phyloP scores from a whole-genome alignment of 2,329 filamentous ascomycete species.

The Myriosclerotinia scirpicola region DNA sequence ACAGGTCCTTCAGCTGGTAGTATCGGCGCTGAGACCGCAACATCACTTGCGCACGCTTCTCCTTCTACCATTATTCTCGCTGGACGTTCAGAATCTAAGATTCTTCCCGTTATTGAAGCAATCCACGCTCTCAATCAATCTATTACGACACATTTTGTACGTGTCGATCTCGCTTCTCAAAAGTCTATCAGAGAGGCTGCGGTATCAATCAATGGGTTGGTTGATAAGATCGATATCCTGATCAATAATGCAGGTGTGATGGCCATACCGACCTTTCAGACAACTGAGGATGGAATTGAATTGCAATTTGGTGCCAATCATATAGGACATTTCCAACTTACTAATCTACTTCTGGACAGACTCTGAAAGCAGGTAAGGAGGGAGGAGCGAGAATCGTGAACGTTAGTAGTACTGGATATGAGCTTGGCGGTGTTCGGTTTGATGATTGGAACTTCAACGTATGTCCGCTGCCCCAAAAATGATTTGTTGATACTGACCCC shows the following conservation, averaged over 20 bases:
- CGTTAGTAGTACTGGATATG: slow-evolving; percentile 41
- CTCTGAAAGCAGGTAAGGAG: slow-evolving; percentile 10
- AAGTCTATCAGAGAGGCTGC: slow-evolving; percentile 32
- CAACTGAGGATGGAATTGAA: slow-evolving; percentile 49
- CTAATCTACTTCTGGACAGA: slow-evolving; percentile 46
- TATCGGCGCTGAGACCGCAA: slow-evolving; percentile 29
- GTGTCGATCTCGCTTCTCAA: slow-evolving; percentile 43
- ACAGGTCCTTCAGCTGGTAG: slow-evolving; percentile 29
- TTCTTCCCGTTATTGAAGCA: slow-evolving; percentile 30
- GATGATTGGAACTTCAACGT: slow-evolving; percentile 35
- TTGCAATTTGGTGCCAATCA: slow-evolving; percentile 54
- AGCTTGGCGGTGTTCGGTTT: slow-evolving; percentile 41
- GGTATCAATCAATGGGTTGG: slow-evolving; percentile 38
- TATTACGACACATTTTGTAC: slow-evolving; percentile 26
- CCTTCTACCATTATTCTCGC: slow-evolving; percentile 28
- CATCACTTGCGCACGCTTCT: slow-evolving; percentile 33
- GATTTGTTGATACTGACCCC: not conserved
- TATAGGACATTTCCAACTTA: slow-evolving; percentile 54
- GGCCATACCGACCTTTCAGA: slow-evolving; percentile 39
- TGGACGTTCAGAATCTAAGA: slow-evolving; percentile 29
- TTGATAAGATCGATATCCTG: slow-evolving; percentile 44
- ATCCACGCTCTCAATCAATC: slow-evolving; percentile 27
- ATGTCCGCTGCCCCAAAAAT: slow-evolving; percentile 24
- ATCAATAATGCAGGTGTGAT: slow-evolving; percentile 49
- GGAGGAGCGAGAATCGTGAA: slow-evolving; percentile 29